Percentiles rank a stretch among this genome's conserved stretches.
phyloP scores from a whole-genome alignment of 2,329 filamentous ascomycete genomes.

The Xylaria arbuscula region DNA sequence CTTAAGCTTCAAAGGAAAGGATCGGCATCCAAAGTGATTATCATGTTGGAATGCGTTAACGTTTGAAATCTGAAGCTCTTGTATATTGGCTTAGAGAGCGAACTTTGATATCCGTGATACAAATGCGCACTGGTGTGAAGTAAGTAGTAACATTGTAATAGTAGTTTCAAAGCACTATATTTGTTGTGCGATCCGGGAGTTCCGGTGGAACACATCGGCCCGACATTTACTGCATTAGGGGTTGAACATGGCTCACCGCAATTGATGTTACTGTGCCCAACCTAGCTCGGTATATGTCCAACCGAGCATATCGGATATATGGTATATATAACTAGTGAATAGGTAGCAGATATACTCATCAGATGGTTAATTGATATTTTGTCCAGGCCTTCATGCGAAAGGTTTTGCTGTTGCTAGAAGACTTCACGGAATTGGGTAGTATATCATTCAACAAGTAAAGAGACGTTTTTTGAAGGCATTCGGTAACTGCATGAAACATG shows the following conservation, averaged over 20 bases:
- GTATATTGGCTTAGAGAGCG: neutral
- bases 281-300: neutral
- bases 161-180: neutral
- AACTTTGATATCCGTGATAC: neutral
- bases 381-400: neutral
- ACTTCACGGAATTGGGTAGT: neutral
- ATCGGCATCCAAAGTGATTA: conserved; percentile 12
- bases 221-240: neutral
- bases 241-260: neutral
- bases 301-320: no score
- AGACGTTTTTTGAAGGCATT: neutral
- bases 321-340: no score
- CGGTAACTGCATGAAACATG: neutral
- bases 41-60: neutral
- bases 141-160: neutral
- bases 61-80: neutral
- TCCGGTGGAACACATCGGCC: conserved; percentile 2
- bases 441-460: no score
- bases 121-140: neutral
- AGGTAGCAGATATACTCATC: neutral
- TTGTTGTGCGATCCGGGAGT: neutral
- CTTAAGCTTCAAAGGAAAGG: conserved; percentile 13
- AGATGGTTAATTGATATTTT: neutral
- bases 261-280: neutral
- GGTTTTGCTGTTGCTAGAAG: neutral